Percentiles rank a stretch among this genome's conserved stretches.
phyloP scores from a whole-genome alignment of 176 grass and related monocot species.

The Puya raimondii region DNA sequence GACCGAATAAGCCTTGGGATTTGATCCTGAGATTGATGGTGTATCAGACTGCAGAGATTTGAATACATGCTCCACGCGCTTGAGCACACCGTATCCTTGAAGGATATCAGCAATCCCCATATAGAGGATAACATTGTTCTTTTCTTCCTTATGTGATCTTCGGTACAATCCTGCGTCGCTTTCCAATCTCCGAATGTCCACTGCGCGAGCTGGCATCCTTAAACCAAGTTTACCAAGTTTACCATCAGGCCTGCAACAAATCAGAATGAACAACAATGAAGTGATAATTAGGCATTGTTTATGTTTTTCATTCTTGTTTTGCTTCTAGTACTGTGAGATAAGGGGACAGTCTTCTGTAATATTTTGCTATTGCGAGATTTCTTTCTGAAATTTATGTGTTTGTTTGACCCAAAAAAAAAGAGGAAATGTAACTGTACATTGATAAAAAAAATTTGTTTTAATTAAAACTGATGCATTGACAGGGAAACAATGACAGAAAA shows the following conservation, averaged over 20 bases:
- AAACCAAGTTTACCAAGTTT: background rate
- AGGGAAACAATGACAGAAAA: no score
- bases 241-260: background rate
- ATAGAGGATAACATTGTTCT: conserved; percentile 5
- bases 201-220: background rate
- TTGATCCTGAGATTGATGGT: background rate
- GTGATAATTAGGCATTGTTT: no score
- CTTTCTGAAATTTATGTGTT: no score
- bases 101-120: conserved; percentile 6
- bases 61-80: conserved; percentile 5
- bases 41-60: background rate
- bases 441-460: no score
- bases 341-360: no score
- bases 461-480: no score
- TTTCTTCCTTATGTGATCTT: background rate
- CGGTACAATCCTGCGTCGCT: background rate
- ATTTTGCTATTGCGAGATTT: no score
- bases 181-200: background rate
- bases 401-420: no score
- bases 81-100: conserved; percentile 3
- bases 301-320: no score
- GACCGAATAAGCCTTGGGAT: conserved; percentile 1
- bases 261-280: background rate
- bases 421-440: no score
- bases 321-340: no score